These are phyloP conservation scores for Beta vulgaris DNA, from an alignment of 148 eudicot species.

Conservation along the genomic window DNA sequence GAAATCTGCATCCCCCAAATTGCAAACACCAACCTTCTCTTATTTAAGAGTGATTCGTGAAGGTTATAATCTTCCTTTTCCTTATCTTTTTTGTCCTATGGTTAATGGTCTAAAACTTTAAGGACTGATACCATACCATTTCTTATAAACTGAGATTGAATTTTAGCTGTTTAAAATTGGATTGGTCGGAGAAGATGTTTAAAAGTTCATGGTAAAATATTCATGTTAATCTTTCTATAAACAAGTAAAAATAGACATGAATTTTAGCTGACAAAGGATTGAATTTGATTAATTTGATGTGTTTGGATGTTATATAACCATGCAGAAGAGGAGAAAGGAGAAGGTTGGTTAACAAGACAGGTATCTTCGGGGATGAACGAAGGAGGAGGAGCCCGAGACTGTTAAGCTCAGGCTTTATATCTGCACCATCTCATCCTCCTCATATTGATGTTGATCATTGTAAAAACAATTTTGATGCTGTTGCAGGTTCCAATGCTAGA, in stretches of 20 bases:
- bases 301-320: neutral
- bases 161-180: no score
- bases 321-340: constrained; percentile 27
- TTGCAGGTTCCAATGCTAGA: neutral
- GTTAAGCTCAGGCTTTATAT: neutral
- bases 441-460: neutral
- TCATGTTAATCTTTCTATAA: neutral
- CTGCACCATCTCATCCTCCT: constrained; percentile 2
- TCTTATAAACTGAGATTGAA: no score
- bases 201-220: no score
- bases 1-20: neutral
- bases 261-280: neutral
- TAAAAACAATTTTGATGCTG: constrained; percentile 10
- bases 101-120: no score
- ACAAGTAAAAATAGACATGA: neutral
- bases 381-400: constrained; percentile 33
- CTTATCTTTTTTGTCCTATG: no score
- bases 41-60: neutral
- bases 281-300: neutral
- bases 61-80: neutral
- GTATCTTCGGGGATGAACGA: constrained; percentile 3
- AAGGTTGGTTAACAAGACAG: constrained; percentile 6
- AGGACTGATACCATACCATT: no score
- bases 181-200: no score
- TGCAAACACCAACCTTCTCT: neutral